Evolutionary conservation across 192 early-diverging fungal species (phyloP), one percentile per base, ranked within the genome.

Genomic region (Podila clonocystis): DNA sequence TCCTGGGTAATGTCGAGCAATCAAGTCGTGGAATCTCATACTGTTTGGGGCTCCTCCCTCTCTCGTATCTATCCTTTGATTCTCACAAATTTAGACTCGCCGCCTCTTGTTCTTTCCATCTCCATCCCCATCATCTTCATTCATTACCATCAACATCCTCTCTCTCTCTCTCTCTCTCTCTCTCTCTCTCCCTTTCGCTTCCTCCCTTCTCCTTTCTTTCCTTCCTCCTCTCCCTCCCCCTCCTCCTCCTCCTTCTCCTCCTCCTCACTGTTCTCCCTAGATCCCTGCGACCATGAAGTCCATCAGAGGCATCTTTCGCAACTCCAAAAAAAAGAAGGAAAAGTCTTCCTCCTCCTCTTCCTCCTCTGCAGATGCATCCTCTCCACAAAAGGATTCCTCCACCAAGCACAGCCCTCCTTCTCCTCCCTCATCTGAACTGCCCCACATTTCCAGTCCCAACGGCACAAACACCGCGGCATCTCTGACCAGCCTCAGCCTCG

Each of bases 261-360:
- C 52, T 31, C 19, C 22, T 29, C 20, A 29, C 9, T 33, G 50
- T 5, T 30, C 24, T 1, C 50, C 6, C 7, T 24, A 36, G 34
- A 36, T 45, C 41, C 2, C 15, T 45, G 24, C 19, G 24, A 36
- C 33, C n/a, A 78, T 78, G 75, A 66, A 78, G 63, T 71, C 68
- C 24, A 26, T 67, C 49, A 75, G 68, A 34, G 62, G 49, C 60
- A 65, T 66, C 36, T 75, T 75, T 13, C 68, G 68, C 45, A 62
- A 58, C 26, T 33, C 59, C 62, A 70, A 57, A 58, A 68, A 71
- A 63, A 68, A 68, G 61, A 45, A 58, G 36, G 55, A 75, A 24
- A 65, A 73, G 62, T 45, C 41, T 2, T 15, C 41, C 13, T 41
- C 38, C 38, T 45, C 41, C 41, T 17, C 41, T 17, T 45, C 41